Base-by-base conservation (phyloP, 148 eudicot species). In the Salicornia ramosissima region DNA sequence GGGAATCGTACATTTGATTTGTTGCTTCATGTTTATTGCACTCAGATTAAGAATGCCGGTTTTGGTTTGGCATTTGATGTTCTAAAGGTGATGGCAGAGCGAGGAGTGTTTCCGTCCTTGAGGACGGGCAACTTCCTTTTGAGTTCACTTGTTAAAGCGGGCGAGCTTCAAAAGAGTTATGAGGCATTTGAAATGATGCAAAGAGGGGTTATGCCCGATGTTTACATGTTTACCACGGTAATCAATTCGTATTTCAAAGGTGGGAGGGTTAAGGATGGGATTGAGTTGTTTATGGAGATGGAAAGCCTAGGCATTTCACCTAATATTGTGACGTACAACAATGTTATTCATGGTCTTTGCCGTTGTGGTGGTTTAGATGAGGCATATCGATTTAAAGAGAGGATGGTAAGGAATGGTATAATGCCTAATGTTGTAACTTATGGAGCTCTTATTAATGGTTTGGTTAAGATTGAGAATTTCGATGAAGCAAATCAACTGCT, bases 261-360 rank as follows among this genome's bases (percentile, higher is more conserved):
- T 63, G 84, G 92, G n/a, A 85, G 74, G 65, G 73, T 86, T 67
- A 64, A 78, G 67, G 94, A 92, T 74, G 98, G 90, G 22, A 64
- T 82, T 50, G 53, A 57, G 57, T 66, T 92, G 84, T 86, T 90
- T 79, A 45, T 42, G 31, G 83, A 82, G 72, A 92, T 92, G 98
- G 90, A 85, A 83, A 45, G 69, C 36, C 43, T 74, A 58, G 84
- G 88, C 19, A 40, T 90, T 76, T 33, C 70, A 43, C 91, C 98
- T 3, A 92, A 79, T 80, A 94, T 79, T 68, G 90, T 87, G 72
- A 84, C 86, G 19, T 92, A 90, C 65, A 92, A 86, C 61, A 90
- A 61, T 68, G 74, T 92, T 31, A 77, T 92, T 26, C 67, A 88
- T 80, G 98, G 96, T 64, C 88, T 90, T 34, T 90, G 96, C 40